A percentile compares a stretch with the other conserved stretches of the same genome.
phyloP scores from a whole-genome alignment of 108 stramenopile species.

The Cyclotella choctawhatcheeana region DNA sequence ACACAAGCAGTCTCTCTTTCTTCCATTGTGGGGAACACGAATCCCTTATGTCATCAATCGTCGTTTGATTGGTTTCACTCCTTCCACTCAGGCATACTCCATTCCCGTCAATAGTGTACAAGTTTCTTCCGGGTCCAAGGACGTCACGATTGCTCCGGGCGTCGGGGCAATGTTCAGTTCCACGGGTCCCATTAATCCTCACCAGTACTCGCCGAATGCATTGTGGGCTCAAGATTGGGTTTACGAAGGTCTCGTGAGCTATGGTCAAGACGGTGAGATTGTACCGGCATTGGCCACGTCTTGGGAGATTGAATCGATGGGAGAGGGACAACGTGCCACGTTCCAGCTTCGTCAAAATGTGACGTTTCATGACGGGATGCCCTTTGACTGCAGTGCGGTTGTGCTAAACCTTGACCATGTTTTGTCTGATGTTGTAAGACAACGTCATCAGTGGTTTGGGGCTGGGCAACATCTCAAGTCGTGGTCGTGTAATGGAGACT shows the following conservation, averaged over 20 bases:
- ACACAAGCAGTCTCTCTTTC: conserved; percentile 57
- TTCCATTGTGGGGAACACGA: conserved; percentile 69
- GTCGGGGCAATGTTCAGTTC: conserved; percentile 52
- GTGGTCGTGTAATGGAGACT: conserved; percentile 57
- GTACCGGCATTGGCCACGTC: conserved; percentile 54
- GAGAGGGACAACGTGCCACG: conserved; percentile 44
- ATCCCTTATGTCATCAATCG: conserved; percentile 66
- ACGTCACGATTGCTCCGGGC: conserved; percentile 60
- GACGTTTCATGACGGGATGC: conserved; percentile 70
- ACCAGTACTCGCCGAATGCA: conserved; percentile 64
- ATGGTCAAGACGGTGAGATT: conserved; percentile 63
- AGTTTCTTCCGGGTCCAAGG: conserved; percentile 44
- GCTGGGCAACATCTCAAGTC: conserved; percentile 24
- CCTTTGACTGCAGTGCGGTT: conserved; percentile 62
- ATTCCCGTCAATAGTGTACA: conserved; percentile 44
- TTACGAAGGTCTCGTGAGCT: conserved; percentile 70
- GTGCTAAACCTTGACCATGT: conserved; percentile 82
- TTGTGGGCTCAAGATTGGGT: conserved; percentile 64
- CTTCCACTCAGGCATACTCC: conserved; percentile 45
- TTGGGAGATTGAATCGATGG: conserved; percentile 43
- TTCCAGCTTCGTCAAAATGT: conserved; percentile 66
- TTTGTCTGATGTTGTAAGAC: conserved; percentile 49
- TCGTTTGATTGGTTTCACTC: conserved; percentile 55
- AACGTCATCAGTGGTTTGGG: conserved; percentile 68
- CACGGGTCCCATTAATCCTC: conserved; percentile 62